These are phyloP conservation scores for Russula olivacea DNA, from an alignment of 768 basidiomycete species.

Conservation along the genomic window DNA sequence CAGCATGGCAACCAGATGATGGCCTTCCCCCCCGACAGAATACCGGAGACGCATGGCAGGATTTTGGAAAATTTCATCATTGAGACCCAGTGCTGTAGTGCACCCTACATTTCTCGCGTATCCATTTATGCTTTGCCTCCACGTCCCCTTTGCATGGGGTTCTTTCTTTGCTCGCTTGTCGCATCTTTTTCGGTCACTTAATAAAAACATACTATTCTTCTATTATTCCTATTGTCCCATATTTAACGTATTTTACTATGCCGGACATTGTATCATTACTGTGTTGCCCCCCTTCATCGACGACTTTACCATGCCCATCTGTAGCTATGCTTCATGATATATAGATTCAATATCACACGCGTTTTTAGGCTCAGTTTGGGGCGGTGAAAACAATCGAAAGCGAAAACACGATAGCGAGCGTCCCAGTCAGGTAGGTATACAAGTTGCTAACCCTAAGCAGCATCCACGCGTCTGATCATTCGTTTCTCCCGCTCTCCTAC, in stretches of 20 bases:
- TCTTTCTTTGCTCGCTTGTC: background rate
- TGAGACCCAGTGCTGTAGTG: background rate
- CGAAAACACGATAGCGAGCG: too few relatives aligned
- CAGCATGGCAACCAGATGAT: conserved; percentile 8
- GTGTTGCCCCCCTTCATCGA: background rate
- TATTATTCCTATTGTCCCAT: conserved; percentile 10
- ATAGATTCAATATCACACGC: background rate
- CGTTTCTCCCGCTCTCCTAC: conserved; percentile 83
- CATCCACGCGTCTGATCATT: conserved; percentile 65
- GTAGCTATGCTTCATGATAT: conserved; percentile 17
- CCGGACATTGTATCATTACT: conserved; percentile 17
- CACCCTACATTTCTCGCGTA: background rate
- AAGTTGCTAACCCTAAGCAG: conserved; percentile 25
- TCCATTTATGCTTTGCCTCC: background rate
- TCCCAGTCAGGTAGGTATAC: background rate
- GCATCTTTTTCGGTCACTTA: conserved; percentile 5
- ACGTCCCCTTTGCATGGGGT: background rate
- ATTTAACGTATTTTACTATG: conserved; percentile 19
- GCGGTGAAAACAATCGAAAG: background rate
- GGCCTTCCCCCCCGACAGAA: conserved; percentile 3
- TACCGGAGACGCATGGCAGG: conserved; percentile 12
- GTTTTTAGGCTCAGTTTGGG: background rate
- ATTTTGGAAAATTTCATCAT: conserved; percentile 15
- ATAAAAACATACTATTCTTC: conserved; percentile 3
- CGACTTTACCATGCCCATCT: conserved; percentile 14